Percentiles rank a stretch among this genome's conserved stretches.
These are phyloP conservation scores for Pugionium cornutum DNA, from an alignment of 345 rosid species.

Conservation along the genomic window DNA sequence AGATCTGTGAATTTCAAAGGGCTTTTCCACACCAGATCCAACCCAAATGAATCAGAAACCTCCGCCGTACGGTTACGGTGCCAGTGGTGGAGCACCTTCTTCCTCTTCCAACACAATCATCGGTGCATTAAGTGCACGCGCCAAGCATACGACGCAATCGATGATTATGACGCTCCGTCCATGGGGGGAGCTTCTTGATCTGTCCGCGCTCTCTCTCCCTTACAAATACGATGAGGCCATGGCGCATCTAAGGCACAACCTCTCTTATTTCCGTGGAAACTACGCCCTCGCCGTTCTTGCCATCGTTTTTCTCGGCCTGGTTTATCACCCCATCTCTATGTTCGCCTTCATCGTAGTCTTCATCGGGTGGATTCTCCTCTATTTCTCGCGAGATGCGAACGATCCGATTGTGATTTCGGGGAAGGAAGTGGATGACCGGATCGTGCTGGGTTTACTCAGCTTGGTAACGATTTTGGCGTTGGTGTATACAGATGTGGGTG, in stretches of 20 bases:
- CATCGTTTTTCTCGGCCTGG: conserved; percentile 65
- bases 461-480: conserved; percentile 64
- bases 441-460: conserved; percentile 53
- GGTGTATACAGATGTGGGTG: conserved; percentile 75
- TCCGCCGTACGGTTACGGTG: conserved; percentile 47
- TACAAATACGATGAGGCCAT: conserved; percentile 54
- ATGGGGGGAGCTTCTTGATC: conserved; percentile 62
- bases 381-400: conserved; percentile 59
- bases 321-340: conserved; percentile 82
- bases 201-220: conserved; percentile 61
- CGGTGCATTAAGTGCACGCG: conserved; percentile 51
- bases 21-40: not conserved
- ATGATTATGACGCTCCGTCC: conserved; percentile 69
- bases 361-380: conserved; percentile 73
- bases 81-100: conserved; percentile 29
- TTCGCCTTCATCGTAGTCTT: conserved; percentile 61
- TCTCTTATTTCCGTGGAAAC: conserved; percentile 69
- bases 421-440: conserved; percentile 54
- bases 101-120: conserved; percentile 33
- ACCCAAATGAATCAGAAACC: conserved; percentile 37
- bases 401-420: conserved; percentile 56
- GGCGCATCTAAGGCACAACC: conserved; percentile 54
- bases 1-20: conserved; percentile 23
- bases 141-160: conserved; percentile 50
- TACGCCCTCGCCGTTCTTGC: conserved; percentile 59